Percentiles rank a stretch among this genome's conserved stretches.
Conservation (phyloP, 306 rosid genomes). For the Dryas alaskensis region DNA sequence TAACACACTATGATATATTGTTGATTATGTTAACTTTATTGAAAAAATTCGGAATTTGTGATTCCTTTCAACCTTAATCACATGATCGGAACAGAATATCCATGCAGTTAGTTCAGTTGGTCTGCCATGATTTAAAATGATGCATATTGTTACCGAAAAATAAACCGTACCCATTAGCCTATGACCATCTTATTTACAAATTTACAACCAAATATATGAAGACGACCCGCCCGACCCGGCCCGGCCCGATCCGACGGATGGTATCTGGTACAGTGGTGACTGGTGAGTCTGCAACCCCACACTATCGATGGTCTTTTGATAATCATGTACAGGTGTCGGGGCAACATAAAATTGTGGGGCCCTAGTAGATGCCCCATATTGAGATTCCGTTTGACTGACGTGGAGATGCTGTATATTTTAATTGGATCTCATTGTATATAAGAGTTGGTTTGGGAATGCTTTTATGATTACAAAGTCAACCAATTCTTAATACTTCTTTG, state of each 20-base stretch:
- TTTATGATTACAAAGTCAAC: slow-evolving; percentile 33
- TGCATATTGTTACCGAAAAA: no score
- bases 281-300: background rate
- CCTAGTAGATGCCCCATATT: slow-evolving; percentile 20
- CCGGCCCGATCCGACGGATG: background rate
- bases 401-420: slow-evolving; percentile 7
- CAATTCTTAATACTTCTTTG: slow-evolving; percentile 14
- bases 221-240: no score
- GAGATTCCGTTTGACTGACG: slow-evolving; percentile 25
- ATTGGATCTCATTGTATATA: background rate
- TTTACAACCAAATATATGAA: no score
- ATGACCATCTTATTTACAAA: no score
- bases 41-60: no score
- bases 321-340: slow-evolving; percentile 21
- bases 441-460: slow-evolving; percentile 17
- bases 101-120: no score
- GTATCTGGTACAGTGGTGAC: background rate
- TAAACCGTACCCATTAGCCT: no score
- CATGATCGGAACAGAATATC: no score
- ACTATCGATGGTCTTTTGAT: slow-evolving; percentile 16
- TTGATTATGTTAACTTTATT: no score
- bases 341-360: slow-evolving; percentile 23
- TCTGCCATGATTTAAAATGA: no score
- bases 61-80: no score
- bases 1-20: no score